Percentiles rank a stretch among this genome's conserved stretches.
Conservation (phyloP, 2,329 filamentous ascomycete species). For the Lasiodiplodia citricola region DNA sequence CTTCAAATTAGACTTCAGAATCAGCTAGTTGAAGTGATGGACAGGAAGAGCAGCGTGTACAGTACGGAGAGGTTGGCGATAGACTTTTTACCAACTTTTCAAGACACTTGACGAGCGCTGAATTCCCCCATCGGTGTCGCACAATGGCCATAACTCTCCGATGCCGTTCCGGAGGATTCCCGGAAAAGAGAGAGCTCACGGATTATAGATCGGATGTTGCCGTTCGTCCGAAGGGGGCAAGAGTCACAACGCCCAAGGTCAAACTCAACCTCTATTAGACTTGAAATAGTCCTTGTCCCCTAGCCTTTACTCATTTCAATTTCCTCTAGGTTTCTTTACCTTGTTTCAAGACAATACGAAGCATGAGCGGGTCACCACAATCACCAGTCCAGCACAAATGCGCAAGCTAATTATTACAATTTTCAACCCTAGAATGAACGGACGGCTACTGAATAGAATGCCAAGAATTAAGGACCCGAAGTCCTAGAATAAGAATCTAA, state of each 20-base stretch:
- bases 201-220: neutral
- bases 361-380: too few species aligned
- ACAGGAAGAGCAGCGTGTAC: conserved; percentile 18
- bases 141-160: neutral
- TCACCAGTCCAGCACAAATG: neutral
- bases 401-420: neutral
- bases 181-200: neutral
- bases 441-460: neutral
- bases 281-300: neutral
- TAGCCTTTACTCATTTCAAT: too few species aligned
- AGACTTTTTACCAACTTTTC: conserved; percentile 23
- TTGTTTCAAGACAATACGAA: too few species aligned
- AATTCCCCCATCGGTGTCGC: neutral
- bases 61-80: conserved; percentile 17
- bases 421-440: neutral
- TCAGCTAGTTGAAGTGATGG: neutral
- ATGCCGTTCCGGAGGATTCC: too few species aligned
- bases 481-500: neutral
- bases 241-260: too few species aligned
- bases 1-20: neutral
- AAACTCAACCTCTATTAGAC: neutral
- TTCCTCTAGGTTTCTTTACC: neutral
- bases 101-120: neutral
- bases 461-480: neutral
- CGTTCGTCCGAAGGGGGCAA: neutral